Percentiles rank a stretch among this genome's conserved stretches.
Conservation (phyloP, 208 protist species). For the Trypanosoma boissoni region DNA sequence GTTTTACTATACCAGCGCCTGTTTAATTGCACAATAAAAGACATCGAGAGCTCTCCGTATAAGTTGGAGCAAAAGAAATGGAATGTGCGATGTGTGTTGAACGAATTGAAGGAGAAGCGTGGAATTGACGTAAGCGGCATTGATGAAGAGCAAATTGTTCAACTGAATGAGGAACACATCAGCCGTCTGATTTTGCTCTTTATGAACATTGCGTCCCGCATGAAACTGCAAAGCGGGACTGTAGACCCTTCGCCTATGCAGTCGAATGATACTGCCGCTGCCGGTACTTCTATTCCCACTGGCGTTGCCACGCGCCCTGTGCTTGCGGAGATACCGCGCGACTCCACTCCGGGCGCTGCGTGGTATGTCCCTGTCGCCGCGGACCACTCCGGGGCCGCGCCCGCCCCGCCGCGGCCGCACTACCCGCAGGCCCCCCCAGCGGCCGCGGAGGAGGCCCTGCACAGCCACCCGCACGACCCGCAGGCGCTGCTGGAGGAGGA, state of each 20-base stretch:
- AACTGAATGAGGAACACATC: slow-evolving; percentile 81
- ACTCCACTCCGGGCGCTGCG: slow-evolving; percentile 14
- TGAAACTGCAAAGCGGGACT: slow-evolving; percentile 14
- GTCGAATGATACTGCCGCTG: slow-evolving; percentile 2
- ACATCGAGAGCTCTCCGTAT: slow-evolving; percentile 68
- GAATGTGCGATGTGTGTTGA: slow-evolving; percentile 72
- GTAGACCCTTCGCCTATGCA: neutral
- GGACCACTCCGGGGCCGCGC: too few species aligned
- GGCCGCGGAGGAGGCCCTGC: neutral
- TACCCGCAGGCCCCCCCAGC: too few species aligned
- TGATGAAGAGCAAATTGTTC: slow-evolving; percentile 68
- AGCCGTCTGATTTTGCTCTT: slow-evolving; percentile 79
- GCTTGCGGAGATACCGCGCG: slow-evolving; percentile 18
- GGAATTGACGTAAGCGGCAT: slow-evolving; percentile 56
- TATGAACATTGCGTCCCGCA: slow-evolving; percentile 53
- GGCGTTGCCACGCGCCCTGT: neutral
- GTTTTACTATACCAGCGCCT: slow-evolving; percentile 83
- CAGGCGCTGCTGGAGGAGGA: neutral
- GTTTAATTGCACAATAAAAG: slow-evolving; percentile 63
- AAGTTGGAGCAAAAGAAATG: slow-evolving; percentile 70
- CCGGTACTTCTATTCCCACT: neutral
- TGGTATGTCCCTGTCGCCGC: slow-evolving; percentile 21
- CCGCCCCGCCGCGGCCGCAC: too few species aligned
- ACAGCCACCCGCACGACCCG: neutral
- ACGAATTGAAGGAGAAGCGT: slow-evolving; percentile 54